Evolutionary conservation across 129 eudicot genomes (phyloP), one percentile per base, ranked within the genome.

Genomic region (carrot (Daucus carota)): DNA sequence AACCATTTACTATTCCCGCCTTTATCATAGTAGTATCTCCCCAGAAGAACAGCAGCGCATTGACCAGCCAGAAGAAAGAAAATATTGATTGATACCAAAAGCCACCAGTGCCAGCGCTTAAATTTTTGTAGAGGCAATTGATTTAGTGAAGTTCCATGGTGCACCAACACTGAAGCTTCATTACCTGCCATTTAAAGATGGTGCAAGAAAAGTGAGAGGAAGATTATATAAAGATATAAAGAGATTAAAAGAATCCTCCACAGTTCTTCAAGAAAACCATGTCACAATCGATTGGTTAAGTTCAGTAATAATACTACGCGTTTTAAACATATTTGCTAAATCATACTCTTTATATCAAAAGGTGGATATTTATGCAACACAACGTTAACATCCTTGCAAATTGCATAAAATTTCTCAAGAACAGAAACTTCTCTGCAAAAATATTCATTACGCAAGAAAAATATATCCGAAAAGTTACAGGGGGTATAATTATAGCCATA

Each of bases 1-100:
- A 94, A 68, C 91, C 97, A 91, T 81, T 78, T 86, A 79, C 98
- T 94, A 65, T 90, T 86, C 57, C 96, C 98, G 47, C 98, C 97
- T 68, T 94, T 85, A 43, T 88, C 96, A 40, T 91, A 94, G 71
- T 94, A 94, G 75, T 86, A 91, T 76, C 97, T 87, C 36, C 97
- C 97, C 67, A 94, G 84, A 45, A 94, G 83, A 45, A 94, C 96
- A 16, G 98, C 98, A 8, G 86, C 88, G 69, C 90, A 80, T 83
- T 91, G 98, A 78, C 98, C 98, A 75, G 85, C 78, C 34, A 91
- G 74, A 57, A 94, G 92, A 52, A 94, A 87, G 38, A 77, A 71
- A 31, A 94, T 87, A 88, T 91, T 93, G 22, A 87, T 46, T 7
- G 81, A 47, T 45, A 94, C 92, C 28, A 91, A 68, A 26, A 81